Percentiles rank a stretch among this genome's conserved stretches.
phyloP scores from a whole-genome alignment of 148 eudicot genomes.

The Vaccinium macrocarpon region DNA sequence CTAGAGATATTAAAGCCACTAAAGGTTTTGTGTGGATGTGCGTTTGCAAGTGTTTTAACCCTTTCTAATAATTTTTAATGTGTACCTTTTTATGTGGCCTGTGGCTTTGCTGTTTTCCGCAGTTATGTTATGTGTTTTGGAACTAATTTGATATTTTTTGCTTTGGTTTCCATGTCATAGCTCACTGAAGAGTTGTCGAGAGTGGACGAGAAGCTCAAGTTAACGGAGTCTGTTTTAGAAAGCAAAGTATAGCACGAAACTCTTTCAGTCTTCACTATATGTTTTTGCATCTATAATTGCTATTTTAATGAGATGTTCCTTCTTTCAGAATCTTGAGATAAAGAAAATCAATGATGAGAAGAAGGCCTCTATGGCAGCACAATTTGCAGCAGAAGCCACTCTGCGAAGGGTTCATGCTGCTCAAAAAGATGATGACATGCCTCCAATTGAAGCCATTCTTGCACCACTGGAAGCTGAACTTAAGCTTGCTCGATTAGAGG shows the following conservation, averaged over 20 bases:
- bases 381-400: conserved; percentile 77
- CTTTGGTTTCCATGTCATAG: conserved; percentile 23
- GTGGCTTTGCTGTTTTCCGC: conserved; percentile 1
- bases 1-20: not conserved
- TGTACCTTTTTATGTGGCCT: not conserved
- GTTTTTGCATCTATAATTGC: not conserved
- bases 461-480: conserved; percentile 79
- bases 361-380: conserved; percentile 77
- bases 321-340: conserved; percentile 62
- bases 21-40: not conserved
- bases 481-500: conserved; percentile 68
- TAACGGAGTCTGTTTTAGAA: conserved; percentile 60
- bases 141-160: conserved; percentile 13
- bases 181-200: conserved; percentile 62
- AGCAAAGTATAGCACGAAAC: conserved; percentile 43
- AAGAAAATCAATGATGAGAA: conserved; percentile 74
- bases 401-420: conserved; percentile 77
- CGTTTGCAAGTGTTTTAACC: not conserved
- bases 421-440: conserved; percentile 76
- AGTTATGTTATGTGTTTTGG: not conserved
- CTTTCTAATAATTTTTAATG: not conserved
- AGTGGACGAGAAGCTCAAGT: conserved; percentile 66
- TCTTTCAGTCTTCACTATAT: not conserved
- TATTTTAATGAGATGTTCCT: not conserved
- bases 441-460: conserved; percentile 73